Conservation (phyloP, 2,329 filamentous ascomycete genomes). For the Fonsecaea pedrosoi region DNA sequence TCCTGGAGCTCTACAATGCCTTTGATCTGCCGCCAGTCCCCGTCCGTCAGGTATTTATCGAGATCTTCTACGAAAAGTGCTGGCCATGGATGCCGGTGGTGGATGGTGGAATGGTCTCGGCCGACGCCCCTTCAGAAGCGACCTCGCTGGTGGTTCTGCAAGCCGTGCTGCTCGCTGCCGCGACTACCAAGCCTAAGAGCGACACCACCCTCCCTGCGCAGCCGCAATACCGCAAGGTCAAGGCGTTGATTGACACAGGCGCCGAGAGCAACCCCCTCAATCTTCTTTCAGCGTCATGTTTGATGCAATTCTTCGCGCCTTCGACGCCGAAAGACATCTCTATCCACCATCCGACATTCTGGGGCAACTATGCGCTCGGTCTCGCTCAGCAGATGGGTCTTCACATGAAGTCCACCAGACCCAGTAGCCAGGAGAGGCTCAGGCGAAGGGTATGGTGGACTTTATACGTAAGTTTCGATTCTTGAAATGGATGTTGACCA, state of each 20-base stretch:
- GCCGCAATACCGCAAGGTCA: constrained; percentile 24
- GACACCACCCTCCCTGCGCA: constrained; percentile 11
- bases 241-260: constrained; percentile 29
- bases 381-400: constrained; percentile 31
- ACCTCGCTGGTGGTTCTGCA: constrained; percentile 27
- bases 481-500: not conserved
- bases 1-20: constrained; percentile 26
- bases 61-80: constrained; percentile 26
- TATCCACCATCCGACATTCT: constrained; percentile 27
- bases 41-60: constrained; percentile 27
- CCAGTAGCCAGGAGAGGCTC: constrained; percentile 17
- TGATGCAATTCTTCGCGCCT: constrained; percentile 30
- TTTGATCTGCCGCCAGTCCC: constrained; percentile 29
- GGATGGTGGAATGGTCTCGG: constrained; percentile 1
- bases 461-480: constrained; percentile 13
- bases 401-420: constrained; percentile 19
- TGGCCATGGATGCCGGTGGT: constrained; percentile 34
- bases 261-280: constrained; percentile 29
- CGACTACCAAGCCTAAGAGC: constrained; percentile 15
- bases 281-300: constrained; percentile 24
- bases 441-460: constrained; percentile 30
- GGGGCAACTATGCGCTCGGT: constrained; percentile 27
- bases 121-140: not conserved
- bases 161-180: constrained; percentile 22
- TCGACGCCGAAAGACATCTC: constrained; percentile 29